Evolutionary conservation across 2,329 filamentous ascomycete species (phyloP), one percentile per base, ranked within the genome.

Genomic region (Colletotrichum theobromicola): DNA sequence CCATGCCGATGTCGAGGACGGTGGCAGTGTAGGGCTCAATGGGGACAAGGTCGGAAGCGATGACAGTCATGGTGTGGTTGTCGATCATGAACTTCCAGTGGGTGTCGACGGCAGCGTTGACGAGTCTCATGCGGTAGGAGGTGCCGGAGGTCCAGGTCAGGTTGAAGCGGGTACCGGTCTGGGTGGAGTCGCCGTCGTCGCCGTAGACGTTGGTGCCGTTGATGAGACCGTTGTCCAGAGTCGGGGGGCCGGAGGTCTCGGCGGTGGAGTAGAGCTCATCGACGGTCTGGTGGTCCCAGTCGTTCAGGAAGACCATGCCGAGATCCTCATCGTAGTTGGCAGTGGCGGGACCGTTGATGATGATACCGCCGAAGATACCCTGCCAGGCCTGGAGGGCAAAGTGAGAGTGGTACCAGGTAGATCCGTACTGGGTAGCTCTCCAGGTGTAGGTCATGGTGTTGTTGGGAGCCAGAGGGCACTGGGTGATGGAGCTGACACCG

Each of bases 281-380:
- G 4, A 83, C 82, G 0, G 85, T 86, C 26, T 34, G 34, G 76
- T 90, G 88, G 76, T 87, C 87, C 89, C 90, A 93, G 77, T 93
- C 92, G 18, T 86, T 88, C 10, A 93, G 79, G 21, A 91, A 84
- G 2, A 93, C 77, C 9, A 87, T 82, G 4, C 93, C 92, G 0
- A 93, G 84, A 77, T 94, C 93, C 61, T 89, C 85, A 75, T 94
- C 91, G 77, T 93, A 93, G 77, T 90, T 86, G 15, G 87, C 84
- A 6, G 88, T 87, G 0, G 87, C 86, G 1, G 91, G 91, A 0
- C 91, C 92, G 68, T 92, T 86, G 77, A 93, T 90, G 16, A 93
- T 82, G 34, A 94, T 89, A 4, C 86, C 87, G 0, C 92, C 92
- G 32, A 89, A 84, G 0, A 93, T 82, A 2, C 92, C 92, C 50